phyloP scores from a whole-genome alignment of 495 filamentous ascomycete genomes.

The Penicillium macrosclerotiorum region DNA sequence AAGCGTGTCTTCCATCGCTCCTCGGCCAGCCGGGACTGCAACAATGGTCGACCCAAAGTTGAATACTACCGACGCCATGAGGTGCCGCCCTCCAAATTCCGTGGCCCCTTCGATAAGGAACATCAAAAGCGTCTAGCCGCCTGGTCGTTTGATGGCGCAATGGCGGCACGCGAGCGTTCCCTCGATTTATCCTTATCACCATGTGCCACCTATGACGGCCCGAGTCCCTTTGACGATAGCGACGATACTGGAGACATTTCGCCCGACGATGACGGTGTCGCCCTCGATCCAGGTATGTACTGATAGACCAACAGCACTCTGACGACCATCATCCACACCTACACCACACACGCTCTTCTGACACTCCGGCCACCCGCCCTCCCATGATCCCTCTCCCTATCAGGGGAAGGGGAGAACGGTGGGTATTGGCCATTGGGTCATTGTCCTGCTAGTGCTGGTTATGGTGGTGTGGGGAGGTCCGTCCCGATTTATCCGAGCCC shows the following conservation, averaged over 20 bases:
- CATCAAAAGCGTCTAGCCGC: slow-evolving; percentile 49
- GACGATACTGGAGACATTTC: slow-evolving; percentile 14
- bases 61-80: slow-evolving; percentile 52
- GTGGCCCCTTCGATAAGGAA: slow-evolving; percentile 49
- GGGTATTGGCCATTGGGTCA: no score
- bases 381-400: background rate
- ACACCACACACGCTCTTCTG: no score
- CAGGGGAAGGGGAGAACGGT: no score
- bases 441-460: no score
- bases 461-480: no score
- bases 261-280: slow-evolving; percentile 23
- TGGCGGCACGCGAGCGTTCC: slow-evolving; percentile 34
- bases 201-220: slow-evolving; percentile 30
- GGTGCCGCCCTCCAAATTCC: slow-evolving; percentile 51
- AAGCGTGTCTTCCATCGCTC: slow-evolving; percentile 38
- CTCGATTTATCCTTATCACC: slow-evolving; percentile 40
- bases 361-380: no score
- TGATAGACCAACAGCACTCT: slow-evolving; percentile 1
- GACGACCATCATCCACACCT: no score
- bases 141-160: slow-evolving; percentile 48
- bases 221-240: slow-evolving; percentile 7
- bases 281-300: slow-evolving; percentile 37
- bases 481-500: slow-evolving; percentile 1
- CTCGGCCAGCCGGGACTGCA: slow-evolving; percentile 21
- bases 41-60: slow-evolving; percentile 41